A percentile compares a stretch with the other conserved stretches of the same genome.
These are phyloP conservation scores for Brettanomyces nanus DNA, from an alignment of 805 yeast genomes.

Conservation along the genomic window DNA sequence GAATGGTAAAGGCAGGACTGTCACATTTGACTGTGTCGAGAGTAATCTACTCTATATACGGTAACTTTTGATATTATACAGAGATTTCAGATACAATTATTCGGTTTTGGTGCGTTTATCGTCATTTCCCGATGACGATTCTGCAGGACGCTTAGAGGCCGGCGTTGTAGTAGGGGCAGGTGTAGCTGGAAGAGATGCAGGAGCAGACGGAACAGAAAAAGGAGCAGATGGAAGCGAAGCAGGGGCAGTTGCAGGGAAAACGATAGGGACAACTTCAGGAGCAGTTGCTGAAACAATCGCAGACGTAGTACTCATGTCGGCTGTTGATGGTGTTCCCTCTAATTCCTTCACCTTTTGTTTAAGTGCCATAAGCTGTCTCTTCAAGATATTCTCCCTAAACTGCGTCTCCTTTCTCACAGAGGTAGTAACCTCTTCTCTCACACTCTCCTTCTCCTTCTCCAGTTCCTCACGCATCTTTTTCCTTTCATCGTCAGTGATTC, in stretches of 20 bases:
- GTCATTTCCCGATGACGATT: no score
- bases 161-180: neutral
- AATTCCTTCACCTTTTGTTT: constrained; percentile 29
- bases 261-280: neutral
- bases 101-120: constrained; percentile 1
- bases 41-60: neutral
- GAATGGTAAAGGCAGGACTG: constrained; percentile 6
- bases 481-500: constrained; percentile 12
- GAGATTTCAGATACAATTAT: no score
- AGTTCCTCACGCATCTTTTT: constrained; percentile 14
- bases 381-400: constrained; percentile 48
- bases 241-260: neutral
- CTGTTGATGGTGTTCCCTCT: constrained; percentile 10
- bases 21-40: constrained; percentile 1
- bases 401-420: constrained; percentile 51
- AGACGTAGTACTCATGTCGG: neutral
- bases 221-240: constrained; percentile 1
- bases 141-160: no score
- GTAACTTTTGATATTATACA: no score
- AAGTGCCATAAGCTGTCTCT: constrained; percentile 43
- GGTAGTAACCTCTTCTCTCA: constrained; percentile 37
- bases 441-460: constrained; percentile 26
- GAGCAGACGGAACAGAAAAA: neutral
- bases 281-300: neutral
- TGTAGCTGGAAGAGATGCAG: no score